These are phyloP conservation scores for Aspergillus fructus DNA, from an alignment of 2,329 filamentous ascomycete species.

Conservation along the genomic window DNA sequence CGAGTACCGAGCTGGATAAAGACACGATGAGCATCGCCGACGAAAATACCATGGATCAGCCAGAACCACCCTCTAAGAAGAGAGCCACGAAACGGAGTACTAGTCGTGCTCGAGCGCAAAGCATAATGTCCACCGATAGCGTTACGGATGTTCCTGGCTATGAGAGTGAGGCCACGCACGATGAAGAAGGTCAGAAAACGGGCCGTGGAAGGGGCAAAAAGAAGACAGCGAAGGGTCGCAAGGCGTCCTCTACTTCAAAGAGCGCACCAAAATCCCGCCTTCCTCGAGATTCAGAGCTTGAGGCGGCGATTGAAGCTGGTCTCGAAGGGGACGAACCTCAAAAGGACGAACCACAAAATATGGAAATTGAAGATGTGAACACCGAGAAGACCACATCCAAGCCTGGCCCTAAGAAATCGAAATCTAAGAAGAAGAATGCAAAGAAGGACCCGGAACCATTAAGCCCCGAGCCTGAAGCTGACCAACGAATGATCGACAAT, in stretches of 20 bases:
- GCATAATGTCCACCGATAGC: conserved; percentile 35
- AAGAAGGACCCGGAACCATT: conserved; percentile 19
- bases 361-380: conserved; percentile 46
- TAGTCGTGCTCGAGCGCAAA: conserved; percentile 43
- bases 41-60: conserved; percentile 21
- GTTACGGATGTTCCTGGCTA: conserved; percentile 29
- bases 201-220: conserved; percentile 42
- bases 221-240: conserved; percentile 43
- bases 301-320: conserved; percentile 65
- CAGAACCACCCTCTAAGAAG: conserved; percentile 56
- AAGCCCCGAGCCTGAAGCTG: conserved; percentile 4
- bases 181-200: conserved; percentile 46
- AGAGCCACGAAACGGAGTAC: conserved; percentile 54
- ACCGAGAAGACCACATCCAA: conserved; percentile 18
- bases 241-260: conserved; percentile 50
- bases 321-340: conserved; percentile 59
- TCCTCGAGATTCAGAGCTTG: conserved; percentile 64
- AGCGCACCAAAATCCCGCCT: conserved; percentile 46
- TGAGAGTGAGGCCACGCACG: conserved; percentile 8
- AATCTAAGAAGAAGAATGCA: conserved; percentile 29
- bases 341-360: conserved; percentile 47
- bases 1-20: conserved; percentile 55
- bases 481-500: conserved; percentile 1
- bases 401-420: conserved; percentile 27
- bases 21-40: conserved; percentile 22